phyloP scores from a whole-genome alignment of 768 basidiomycete genomes.

The Sporobolomyces pararoseus region DNA sequence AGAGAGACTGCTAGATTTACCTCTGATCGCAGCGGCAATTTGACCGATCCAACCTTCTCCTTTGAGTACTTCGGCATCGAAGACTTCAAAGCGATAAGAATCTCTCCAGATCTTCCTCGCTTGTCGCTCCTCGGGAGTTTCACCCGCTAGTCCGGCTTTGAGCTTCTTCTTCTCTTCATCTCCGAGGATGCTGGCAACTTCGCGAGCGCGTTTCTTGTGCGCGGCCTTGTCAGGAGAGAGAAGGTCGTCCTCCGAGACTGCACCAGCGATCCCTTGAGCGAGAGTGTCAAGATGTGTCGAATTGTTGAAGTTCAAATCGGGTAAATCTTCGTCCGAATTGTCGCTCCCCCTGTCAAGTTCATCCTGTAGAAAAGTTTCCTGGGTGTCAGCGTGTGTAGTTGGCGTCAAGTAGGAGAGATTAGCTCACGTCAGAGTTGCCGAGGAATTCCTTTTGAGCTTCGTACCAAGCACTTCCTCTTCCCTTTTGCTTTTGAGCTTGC shows the following conservation, averaged over 20 bases:
- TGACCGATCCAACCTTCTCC: slow-evolving; percentile 21
- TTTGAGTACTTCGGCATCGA: neutral
- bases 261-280: slow-evolving; percentile 12
- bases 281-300: neutral
- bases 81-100: neutral
- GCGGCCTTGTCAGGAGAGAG: slow-evolving; percentile 12
- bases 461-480: neutral
- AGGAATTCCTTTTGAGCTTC: neutral
- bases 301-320: neutral
- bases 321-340: slow-evolving; percentile 4
- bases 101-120: slow-evolving; percentile 9
- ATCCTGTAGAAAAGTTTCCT: neutral
- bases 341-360: neutral
- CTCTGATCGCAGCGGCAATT: slow-evolving; percentile 15
- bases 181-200: slow-evolving; percentile 1
- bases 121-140: slow-evolving; percentile 5
- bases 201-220: slow-evolving; percentile 1
- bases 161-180: slow-evolving; percentile 12
- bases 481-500: neutral
- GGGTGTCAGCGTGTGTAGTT: neutral
- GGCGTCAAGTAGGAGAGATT: no score
- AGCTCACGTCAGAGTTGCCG: slow-evolving; percentile 11
- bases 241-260: slow-evolving; percentile 23
- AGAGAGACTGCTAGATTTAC: neutral
- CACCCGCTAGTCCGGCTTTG: neutral